Percentiles rank a stretch among this genome's conserved stretches.
Evolutionary conservation across 768 basidiomycete genomes (phyloP).

Genomic region (Fomitopsis serialis): DNA sequence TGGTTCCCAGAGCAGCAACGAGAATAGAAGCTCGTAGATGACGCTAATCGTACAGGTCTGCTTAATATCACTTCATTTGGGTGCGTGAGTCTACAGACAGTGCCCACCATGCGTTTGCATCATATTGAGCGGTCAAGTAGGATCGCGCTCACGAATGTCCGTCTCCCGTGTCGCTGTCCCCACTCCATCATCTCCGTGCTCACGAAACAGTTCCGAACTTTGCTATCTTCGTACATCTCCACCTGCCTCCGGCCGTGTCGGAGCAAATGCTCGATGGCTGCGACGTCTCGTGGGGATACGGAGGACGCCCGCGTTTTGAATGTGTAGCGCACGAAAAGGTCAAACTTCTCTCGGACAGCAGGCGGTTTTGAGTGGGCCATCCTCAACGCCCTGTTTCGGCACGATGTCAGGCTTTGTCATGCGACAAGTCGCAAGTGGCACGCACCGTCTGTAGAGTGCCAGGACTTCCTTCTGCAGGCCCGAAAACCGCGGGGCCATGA

Average conservation of each 20-base stretch:
- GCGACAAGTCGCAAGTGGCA: background rate
- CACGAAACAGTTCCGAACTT: slow-evolving; percentile 72
- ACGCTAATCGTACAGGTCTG: background rate
- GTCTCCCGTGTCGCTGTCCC: slow-evolving; percentile 32
- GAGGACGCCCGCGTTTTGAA: slow-evolving; percentile 61
- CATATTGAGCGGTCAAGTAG: background rate
- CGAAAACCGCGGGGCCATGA: slow-evolving; percentile 31
- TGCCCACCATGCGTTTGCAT: background rate
- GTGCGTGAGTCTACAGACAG: background rate
- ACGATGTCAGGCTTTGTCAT: background rate
- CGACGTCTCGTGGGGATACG: slow-evolving; percentile 61
- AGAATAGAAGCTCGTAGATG: background rate
- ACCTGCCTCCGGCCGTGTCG: slow-evolving; percentile 62
- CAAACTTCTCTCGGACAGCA: slow-evolving; percentile 56
- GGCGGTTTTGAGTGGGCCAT: slow-evolving; percentile 67
- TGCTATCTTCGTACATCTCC: slow-evolving; percentile 60
- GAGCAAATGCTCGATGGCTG: slow-evolving; percentile 71
- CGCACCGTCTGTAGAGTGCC: slow-evolving; percentile 49
- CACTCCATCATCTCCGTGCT: slow-evolving; percentile 67
- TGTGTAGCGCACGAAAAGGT: slow-evolving; percentile 59
- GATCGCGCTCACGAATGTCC: background rate
- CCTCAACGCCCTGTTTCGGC: slow-evolving; percentile 58
- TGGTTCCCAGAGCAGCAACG: background rate
- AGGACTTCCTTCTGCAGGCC: slow-evolving; percentile 51
- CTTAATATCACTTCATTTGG: too few species aligned